Base-by-base conservation (phyloP, 257 asterid species). In the Cruciata laevipes region DNA sequence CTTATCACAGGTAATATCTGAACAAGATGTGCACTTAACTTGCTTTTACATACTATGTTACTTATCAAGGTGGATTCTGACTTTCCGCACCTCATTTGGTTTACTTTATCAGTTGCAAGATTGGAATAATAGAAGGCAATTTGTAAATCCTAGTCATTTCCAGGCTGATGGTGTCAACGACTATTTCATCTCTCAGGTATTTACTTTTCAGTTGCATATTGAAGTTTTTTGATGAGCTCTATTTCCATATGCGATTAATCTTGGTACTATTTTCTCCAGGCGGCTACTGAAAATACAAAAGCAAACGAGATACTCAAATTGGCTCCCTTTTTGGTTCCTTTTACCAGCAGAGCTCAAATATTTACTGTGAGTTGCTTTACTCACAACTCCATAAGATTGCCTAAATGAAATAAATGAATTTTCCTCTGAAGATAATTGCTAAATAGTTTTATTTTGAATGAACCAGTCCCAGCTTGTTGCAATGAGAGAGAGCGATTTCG, bases 301-400 rank as follows among this genome's bases (percentile, higher is more conserved):
- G 97, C 95, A 20, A 83, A 81, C 71, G 95, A 94, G 73, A 80
- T 94, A 74, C 84, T 94, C 68, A 94, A 85, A 77, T 92, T 80
- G 66, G 97, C 99, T 78, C 96, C 99, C 61, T 94, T 94, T 83
- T 78, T 90, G 84, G 95, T 94, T 73, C 97, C 99, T 60, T 94
- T 94, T 83, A 90, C 97, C 25, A 83, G 84, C 87, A 87, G 96
- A 81, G 96, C 94, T 79, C 87, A 94, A 85, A 83, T 90, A 79
- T 87, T 85, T 80, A 75, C 89, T 55, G 99, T 94, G 84, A 86
- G 96, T 83, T 77, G 49, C 60, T 17, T 70, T 65, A 61, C 62
- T 38, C 70, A 61, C 52, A 65, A 47, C 55, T 42, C 51, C 17
- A 42, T 11, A 7, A 37, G 44, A 42, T 47, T 47, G 18, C 12